Evolutionary conservation across 2,329 filamentous ascomycete species (phyloP), one percentile per base, ranked within the genome.

Genomic region (Zasmidium cellare): DNA sequence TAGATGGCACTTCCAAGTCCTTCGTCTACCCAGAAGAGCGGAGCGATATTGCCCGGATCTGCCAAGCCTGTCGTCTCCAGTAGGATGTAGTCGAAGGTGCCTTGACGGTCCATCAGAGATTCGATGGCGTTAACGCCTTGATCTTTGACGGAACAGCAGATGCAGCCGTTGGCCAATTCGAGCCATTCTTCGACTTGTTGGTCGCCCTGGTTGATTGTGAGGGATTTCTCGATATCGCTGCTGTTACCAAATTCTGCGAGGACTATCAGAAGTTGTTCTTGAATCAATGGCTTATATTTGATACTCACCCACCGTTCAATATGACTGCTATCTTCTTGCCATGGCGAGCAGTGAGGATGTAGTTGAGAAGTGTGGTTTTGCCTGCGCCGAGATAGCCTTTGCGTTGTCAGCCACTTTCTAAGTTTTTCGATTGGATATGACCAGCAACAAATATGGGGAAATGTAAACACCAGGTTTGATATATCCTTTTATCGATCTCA

Each of bases 251-350:
- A 75, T 60, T 76, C 74, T 73, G 57, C 14, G 22, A 1, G 20
- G 11, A 25, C 58, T 11, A 53, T 50, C 35, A 54, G 16, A 19
- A n/a, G 35, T 3, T 22, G 18, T 20, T 18, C 23, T 18, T 24
- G 19, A 14, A 24, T 23, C 11, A 11, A n/a, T 16, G 23, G 49
- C 46, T 48, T 44, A 11, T 28, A 11, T 28, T 20, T 16, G 41
- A 12, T 45, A 56, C 57, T 54, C 46, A 81, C 73, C 71, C 69
- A 77, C 91, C 92, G 75, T 99, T 99, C 79, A 99, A 85, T 57
- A 99, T 97, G 14, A 99, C 94, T 11, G 94, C 94, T 73, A 99
- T 94, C 71, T 92, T 96, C 81, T 97, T 97, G 74, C 93, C 93
- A 81, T 99, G 94, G 60, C 93, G 88, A 57, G 92, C 92, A 24